These are phyloP conservation scores for Acorus calamus DNA, from an alignment of 106 monocot species.

Conservation along the genomic window DNA sequence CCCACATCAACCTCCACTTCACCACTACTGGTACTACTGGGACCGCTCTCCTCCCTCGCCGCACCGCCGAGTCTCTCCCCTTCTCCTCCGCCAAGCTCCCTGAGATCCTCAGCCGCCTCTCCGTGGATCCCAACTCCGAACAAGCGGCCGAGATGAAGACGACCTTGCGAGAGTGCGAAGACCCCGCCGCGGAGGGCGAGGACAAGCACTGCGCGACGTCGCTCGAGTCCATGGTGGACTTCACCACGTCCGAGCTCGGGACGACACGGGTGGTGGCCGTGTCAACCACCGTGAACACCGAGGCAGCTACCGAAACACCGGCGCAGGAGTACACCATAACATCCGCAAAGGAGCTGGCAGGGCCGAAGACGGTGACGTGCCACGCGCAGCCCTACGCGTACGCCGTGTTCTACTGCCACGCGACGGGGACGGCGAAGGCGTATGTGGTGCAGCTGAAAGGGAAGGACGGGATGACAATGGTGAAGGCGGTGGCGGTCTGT, in stretches of 20 bases:
- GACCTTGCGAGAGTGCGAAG: constrained; percentile 18
- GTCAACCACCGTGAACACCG: constrained; percentile 8
- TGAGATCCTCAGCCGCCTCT: constrained; percentile 5
- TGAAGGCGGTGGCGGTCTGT: constrained; percentile 23
- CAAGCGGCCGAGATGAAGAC: constrained; percentile 7
- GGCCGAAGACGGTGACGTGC: constrained; percentile 23
- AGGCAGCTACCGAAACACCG: not conserved
- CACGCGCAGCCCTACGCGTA: constrained; percentile 26
- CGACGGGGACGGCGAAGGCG: constrained; percentile 8
- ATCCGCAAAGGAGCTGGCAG: not conserved
- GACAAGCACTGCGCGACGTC: constrained; percentile 24
- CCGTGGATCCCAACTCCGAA: constrained; percentile 3
- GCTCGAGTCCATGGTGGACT: constrained; percentile 38
- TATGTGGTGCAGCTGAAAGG: constrained; percentile 24
- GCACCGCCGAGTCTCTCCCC: constrained; percentile 9
- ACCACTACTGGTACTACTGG: not conserved
- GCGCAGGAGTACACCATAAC: constrained; percentile 14
- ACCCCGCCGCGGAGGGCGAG: constrained; percentile 11
- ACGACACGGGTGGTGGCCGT: constrained; percentile 11
- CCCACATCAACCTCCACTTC: not conserved
- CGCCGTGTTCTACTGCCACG: constrained; percentile 38
- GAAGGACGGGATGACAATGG: constrained; percentile 10
- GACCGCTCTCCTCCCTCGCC: constrained; percentile 5
- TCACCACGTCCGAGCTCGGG: constrained; percentile 15
- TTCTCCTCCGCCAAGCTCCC: constrained; percentile 12